Conservation (phyloP, 108 stramenopile genomes). For the Stephanodiscus triporus region DNA sequence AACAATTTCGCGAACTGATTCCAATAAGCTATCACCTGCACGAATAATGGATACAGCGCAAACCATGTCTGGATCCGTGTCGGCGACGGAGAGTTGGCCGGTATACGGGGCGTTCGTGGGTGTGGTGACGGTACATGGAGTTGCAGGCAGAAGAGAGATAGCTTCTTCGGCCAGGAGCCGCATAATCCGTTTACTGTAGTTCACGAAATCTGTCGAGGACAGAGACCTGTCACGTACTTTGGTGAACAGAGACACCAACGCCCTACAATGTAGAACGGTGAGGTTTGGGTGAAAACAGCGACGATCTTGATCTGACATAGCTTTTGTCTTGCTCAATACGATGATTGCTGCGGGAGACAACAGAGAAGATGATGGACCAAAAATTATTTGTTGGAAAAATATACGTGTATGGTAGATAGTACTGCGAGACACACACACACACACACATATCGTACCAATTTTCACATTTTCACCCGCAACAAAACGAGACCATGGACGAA, state of each 20-base stretch:
- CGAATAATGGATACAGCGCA: constrained; percentile 93
- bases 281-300: constrained; percentile 14
- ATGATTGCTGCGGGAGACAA: too few species aligned
- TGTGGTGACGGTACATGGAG: constrained; percentile 55
- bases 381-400: too few species aligned
- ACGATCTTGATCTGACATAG: not conserved
- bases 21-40: constrained; percentile 91
- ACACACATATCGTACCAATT: too few species aligned
- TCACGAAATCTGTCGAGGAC: constrained; percentile 60
- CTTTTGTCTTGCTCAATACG: not conserved
- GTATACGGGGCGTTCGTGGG: constrained; percentile 71
- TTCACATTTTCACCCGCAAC: too few species aligned
- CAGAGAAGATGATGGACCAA: too few species aligned
- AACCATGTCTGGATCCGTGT: constrained; percentile 48
- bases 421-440: too few species aligned
- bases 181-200: constrained; percentile 74
- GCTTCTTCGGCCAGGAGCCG: constrained; percentile 90
- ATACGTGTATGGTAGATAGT: too few species aligned
- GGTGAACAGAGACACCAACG: constrained; percentile 26
- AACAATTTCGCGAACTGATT: constrained; percentile 79
- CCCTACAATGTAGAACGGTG: constrained; percentile 13
- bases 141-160: constrained; percentile 72
- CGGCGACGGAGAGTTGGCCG: constrained; percentile 45
- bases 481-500: too few species aligned
- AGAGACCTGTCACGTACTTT: constrained; percentile 51